phyloP scores from a whole-genome alignment of 805 yeast genomes.

The Lachancea cidri region DNA sequence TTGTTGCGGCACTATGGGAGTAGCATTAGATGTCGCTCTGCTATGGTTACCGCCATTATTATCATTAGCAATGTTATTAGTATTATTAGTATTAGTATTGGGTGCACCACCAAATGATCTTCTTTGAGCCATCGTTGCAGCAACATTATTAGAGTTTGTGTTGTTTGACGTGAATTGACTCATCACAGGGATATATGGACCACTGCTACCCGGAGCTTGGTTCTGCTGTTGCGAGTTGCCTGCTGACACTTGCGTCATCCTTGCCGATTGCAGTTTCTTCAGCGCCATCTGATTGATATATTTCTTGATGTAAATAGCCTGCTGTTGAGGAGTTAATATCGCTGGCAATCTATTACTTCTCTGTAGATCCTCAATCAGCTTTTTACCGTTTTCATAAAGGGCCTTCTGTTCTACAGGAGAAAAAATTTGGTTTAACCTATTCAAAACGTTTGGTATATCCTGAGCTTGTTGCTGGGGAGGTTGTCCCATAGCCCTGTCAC shows the following conservation, averaged over 20 bases:
- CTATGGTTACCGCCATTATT: neutral
- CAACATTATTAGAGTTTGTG: neutral
- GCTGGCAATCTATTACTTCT: conserved; percentile 24
- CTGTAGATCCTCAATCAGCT: conserved; percentile 33
- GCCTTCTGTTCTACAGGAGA: conserved; percentile 34
- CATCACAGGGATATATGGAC: conserved; percentile 5
- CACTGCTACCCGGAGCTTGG: conserved; percentile 1
- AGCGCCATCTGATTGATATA: conserved; percentile 34
- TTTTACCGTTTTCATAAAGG: conserved; percentile 33
- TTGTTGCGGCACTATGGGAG: conserved; percentile 11
- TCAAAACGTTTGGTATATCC: conserved; percentile 30
- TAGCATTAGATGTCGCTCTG: neutral
- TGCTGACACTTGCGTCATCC: conserved; percentile 22
- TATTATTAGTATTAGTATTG: neutral
- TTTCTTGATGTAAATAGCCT: conserved; percentile 31
- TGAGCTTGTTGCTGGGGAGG: conserved; percentile 25
- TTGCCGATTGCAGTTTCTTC: conserved; percentile 27
- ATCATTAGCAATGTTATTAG: neutral
- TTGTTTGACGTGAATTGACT: conserved; percentile 8
- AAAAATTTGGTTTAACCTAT: conserved; percentile 32
- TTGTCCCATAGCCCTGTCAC: conserved; percentile 9
- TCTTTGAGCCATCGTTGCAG: conserved; percentile 5
- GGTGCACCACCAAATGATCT: conserved; percentile 4
- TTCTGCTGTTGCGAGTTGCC: conserved; percentile 9
- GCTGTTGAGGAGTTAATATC: conserved; percentile 15